phyloP scores from a whole-genome alignment of 768 basidiomycete genomes.

The Mrakia frigida region DNA sequence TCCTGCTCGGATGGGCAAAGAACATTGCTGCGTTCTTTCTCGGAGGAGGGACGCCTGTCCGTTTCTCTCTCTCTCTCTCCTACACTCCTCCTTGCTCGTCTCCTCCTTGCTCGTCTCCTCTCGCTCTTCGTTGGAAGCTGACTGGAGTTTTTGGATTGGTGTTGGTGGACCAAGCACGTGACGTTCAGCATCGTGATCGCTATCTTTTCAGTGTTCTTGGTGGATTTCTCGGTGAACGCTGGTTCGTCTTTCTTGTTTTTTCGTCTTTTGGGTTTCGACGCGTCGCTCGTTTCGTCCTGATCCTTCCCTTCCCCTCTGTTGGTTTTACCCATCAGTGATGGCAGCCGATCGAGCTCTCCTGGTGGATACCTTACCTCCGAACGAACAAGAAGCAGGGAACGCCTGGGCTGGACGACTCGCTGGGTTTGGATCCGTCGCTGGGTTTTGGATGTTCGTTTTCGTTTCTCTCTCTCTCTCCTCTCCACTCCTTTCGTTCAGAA shows the following conservation, averaged over 20 bases:
- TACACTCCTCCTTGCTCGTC: no score
- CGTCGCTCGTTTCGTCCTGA: neutral
- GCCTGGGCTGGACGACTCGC: conserved; percentile 96
- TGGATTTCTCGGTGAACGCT: conserved; percentile 53
- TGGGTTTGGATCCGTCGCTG: conserved; percentile 74
- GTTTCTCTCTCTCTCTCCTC: neutral
- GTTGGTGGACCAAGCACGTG: conserved; percentile 55
- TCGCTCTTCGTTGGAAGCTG: neutral
- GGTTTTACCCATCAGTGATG: conserved; percentile 54
- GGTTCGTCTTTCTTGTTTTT: neutral
- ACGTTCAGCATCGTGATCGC: conserved; percentile 69
- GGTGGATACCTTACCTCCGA: conserved; percentile 72
- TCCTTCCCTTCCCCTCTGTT: no score
- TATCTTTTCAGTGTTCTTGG: conserved; percentile 60
- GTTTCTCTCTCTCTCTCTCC: conserved; percentile 23
- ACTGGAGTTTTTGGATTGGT: neutral
- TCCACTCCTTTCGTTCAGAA: conserved; percentile 4
- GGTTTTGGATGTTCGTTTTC: conserved; percentile 73
- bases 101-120: no score
- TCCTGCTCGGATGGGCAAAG: conserved; percentile 76
- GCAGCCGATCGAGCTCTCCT: conserved; percentile 85
- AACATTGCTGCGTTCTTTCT: conserved; percentile 55
- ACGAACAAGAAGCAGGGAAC: conserved; percentile 74
- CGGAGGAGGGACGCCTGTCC: conserved; percentile 38
- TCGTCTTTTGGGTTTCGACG: neutral